phyloP scores from a whole-genome alignment of 1,284 basidiomycete species.

The Cryptococcus neoformans region DNA sequence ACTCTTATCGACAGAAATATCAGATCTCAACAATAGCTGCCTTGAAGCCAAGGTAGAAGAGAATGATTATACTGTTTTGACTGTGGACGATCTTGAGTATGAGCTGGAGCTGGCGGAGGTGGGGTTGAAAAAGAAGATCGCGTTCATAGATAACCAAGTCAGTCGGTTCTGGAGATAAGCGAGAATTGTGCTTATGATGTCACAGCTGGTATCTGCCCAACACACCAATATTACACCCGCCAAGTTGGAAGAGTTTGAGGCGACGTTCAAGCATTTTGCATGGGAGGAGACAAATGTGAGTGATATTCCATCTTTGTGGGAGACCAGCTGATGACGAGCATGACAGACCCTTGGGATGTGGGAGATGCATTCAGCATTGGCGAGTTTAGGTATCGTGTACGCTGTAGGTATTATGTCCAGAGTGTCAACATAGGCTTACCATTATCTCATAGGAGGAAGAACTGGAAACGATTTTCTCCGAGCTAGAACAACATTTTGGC shows the following conservation, averaged over 20 bases:
- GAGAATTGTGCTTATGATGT: background rate
- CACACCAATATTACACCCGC: conserved; percentile 71
- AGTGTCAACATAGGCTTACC: background rate
- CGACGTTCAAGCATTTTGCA: conserved; percentile 97
- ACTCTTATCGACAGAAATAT: conserved; percentile 29
- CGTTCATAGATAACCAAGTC: conserved; percentile 95
- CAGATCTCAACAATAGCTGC: conserved; percentile 64
- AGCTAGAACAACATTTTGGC: conserved; percentile 80
- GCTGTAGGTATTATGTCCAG: conserved; percentile 55
- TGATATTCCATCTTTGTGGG: background rate
- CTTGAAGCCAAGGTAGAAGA: conserved; percentile 91
- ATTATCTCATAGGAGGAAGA: conserved; percentile 67
- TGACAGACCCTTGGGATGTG: conserved; percentile 65
- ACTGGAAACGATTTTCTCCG: conserved; percentile 77
- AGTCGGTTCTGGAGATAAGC: conserved; percentile 9
- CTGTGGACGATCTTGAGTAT: conserved; percentile 83
- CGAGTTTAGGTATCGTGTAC: conserved; percentile 91
- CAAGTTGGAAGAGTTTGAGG: conserved; percentile 95
- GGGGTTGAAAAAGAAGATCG: conserved; percentile 81
- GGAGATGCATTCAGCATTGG: conserved; percentile 89
- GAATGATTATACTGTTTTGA: conserved; percentile 93
- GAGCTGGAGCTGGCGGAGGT: conserved; percentile 81
- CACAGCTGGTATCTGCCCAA: conserved; percentile 72
- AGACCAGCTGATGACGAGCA: conserved; percentile 9
- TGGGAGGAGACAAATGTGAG: conserved; percentile 75